A percentile compares a stretch with the other conserved stretches of the same genome.
phyloP scores from a whole-genome alignment of 805 yeast species.

The Myxozyma geophila region DNA sequence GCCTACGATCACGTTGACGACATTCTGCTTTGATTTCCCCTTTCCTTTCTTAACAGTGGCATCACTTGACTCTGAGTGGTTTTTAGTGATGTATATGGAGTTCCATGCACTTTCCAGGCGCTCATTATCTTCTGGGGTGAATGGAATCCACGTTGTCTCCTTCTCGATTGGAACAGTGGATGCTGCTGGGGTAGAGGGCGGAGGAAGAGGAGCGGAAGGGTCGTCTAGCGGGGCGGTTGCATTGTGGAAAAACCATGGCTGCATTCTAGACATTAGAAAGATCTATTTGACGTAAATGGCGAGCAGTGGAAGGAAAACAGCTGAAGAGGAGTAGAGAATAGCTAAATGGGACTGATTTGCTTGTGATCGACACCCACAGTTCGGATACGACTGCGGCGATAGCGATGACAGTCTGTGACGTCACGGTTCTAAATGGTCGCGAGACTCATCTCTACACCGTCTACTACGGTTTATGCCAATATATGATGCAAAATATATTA shows the following conservation, averaged over 20 bases:
- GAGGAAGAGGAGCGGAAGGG: constrained; percentile 39
- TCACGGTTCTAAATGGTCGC: neutral
- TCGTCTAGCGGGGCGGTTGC: constrained; percentile 39
- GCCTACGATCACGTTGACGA: constrained; percentile 36
- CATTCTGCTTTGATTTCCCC: constrained; percentile 12
- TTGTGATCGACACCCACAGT: neutral
- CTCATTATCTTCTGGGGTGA: constrained; percentile 46
- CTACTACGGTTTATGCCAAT: no score
- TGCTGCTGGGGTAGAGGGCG: constrained; percentile 35
- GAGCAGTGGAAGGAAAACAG: neutral
- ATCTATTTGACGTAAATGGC: neutral
- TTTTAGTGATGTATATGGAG: constrained; percentile 17
- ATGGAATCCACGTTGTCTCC: constrained; percentile 46
- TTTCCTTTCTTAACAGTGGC: constrained; percentile 19
- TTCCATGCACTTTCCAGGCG: constrained; percentile 39
- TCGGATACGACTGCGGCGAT: no score
- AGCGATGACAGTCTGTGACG: neutral
- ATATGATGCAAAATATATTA: neutral
- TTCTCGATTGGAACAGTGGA: constrained; percentile 32
- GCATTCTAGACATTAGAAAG: constrained; percentile 7
- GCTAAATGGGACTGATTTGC: neutral
- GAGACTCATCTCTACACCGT: no score
- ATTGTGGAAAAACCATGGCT: constrained; percentile 40
- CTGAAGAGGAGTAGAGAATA: neutral
- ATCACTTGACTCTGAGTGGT: constrained; percentile 9